Percentiles rank a stretch among this genome's conserved stretches.
Evolutionary conservation across 768 basidiomycete species (phyloP).

Genomic region (Suillus americanus): DNA sequence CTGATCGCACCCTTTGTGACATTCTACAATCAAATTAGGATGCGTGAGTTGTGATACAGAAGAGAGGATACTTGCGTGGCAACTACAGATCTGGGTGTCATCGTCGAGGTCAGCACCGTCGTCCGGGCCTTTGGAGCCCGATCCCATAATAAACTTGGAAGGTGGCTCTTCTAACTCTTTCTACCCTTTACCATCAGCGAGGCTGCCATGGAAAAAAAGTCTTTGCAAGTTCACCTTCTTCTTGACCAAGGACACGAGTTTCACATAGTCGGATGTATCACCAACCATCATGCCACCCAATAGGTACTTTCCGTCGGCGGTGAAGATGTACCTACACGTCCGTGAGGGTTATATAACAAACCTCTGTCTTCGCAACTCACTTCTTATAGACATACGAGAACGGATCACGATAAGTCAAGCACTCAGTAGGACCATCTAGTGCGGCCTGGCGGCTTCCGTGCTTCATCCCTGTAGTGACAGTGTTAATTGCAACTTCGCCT

Average conservation of each 20-base stretch:
- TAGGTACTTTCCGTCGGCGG: conserved; percentile 66
- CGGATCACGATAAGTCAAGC: conserved; percentile 69
- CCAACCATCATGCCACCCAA: conserved; percentile 84
- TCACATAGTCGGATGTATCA: conserved; percentile 64
- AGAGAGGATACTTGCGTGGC: conserved; percentile 43
- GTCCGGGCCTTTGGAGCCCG: conserved; percentile 46
- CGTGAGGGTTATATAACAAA: neutral
- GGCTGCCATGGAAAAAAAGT: neutral
- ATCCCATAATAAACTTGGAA: conserved; percentile 64
- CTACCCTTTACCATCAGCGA: conserved; percentile 28
- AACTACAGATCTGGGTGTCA: conserved; percentile 71
- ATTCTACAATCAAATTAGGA: conserved; percentile 38
- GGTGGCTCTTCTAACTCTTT: conserved; percentile 67
- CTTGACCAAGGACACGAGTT: conserved; percentile 68
- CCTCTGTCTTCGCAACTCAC: conserved; percentile 15
- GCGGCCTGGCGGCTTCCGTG: conserved; percentile 17
- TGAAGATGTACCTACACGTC: conserved; percentile 57
- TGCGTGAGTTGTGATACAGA: neutral
- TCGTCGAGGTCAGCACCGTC: conserved; percentile 70
- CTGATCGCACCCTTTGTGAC: conserved; percentile 60
- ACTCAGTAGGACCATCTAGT: conserved; percentile 48
- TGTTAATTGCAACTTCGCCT: conserved; percentile 5
- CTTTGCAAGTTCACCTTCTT: conserved; percentile 47
- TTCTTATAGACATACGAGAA: conserved; percentile 75
- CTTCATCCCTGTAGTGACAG: neutral